Evolutionary conservation across 2,329 filamentous ascomycete genomes (phyloP), one percentile per base, ranked within the genome.

Genomic region (Verticillium tricorpus): DNA sequence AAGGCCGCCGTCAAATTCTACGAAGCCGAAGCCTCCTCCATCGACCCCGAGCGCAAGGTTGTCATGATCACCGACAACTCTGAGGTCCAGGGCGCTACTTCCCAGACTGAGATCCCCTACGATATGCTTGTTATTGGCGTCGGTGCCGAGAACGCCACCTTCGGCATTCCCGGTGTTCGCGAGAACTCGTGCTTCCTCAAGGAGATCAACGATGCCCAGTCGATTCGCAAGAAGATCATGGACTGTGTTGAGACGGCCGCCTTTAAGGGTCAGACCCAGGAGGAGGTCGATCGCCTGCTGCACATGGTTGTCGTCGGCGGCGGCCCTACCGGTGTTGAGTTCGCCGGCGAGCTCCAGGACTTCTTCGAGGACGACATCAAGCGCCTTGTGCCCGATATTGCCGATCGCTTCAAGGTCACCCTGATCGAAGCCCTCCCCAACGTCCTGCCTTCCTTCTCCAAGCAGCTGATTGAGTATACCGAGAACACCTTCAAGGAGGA

Each of bases 401-500:
- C 89, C 76, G 88, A 93, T 71, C 92, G 93, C 78, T 98, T 99
- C 88, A 91, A 93, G 77, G 94, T 99, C 67, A 99, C 95, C 62
- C 88, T 99, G 57, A 94, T 99, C 68, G 95, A 99, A 81, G 95
- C 95, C 64, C 87, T 99, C 37, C 95, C 95, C 70, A 97, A 96
- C 76, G 93, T 97, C 59, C 86, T 99, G 67, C 95, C 95, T 71
- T 96, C 93, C 85, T 99, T 99, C 85, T 97, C 92, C 76, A 98
- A 98, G 86, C 93, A 97, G 78, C 84, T 99, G 72, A 98, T 99
- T 73, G 95, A 99, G 73, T 99, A 99, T 84, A 99, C 95, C 69
- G 95, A 99, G 81, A 94, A 93, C 78, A 97, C 94, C 56, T 96
- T 99, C 83, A 95, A 96, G 80, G 95, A 99, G 82, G 95, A 99